A percentile compares a stretch with the other conserved stretches of the same genome.
phyloP scores from a whole-genome alignment of 352 stramenopile genomes.

The Phytopythium litorale region DNA sequence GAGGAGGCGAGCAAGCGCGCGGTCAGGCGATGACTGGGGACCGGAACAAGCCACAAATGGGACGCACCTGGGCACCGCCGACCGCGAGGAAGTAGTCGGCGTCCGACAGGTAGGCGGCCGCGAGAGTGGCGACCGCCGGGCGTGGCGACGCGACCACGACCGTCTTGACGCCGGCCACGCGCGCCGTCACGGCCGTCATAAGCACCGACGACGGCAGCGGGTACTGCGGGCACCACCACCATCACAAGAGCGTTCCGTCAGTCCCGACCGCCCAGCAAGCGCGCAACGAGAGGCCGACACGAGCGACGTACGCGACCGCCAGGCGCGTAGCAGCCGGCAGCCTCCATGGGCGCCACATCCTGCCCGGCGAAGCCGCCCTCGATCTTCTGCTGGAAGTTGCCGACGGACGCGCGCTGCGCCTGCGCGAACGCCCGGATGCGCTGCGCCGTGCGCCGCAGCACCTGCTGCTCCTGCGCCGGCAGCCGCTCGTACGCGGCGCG shows the following conservation, averaged over 20 bases:
- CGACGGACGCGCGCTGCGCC: slow-evolving; percentile 89
- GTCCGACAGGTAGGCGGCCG: slow-evolving; percentile 91
- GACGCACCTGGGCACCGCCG: slow-evolving; percentile 53
- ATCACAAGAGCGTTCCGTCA: background rate
- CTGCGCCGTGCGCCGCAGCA: slow-evolving; percentile 87
- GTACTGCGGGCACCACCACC: slow-evolving; percentile 52
- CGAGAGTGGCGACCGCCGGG: slow-evolving; percentile 91
- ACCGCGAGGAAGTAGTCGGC: slow-evolving; percentile 87
- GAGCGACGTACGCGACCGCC: slow-evolving; percentile 78
- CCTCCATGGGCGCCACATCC: slow-evolving; percentile 73
- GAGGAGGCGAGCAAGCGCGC: background rate
- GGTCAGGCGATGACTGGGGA: background rate
- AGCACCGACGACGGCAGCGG: slow-evolving; percentile 96
- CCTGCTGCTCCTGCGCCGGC: slow-evolving; percentile 50
- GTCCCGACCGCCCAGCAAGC: background rate
- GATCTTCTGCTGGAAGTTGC: slow-evolving; percentile 93
- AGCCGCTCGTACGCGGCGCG: slow-evolving; percentile 85
- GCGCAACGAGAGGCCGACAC: slow-evolving; percentile 3
- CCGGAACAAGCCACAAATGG: background rate
- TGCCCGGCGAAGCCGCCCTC: slow-evolving; percentile 95
- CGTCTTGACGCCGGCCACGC: slow-evolving; percentile 91
- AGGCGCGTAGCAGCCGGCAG: slow-evolving; percentile 96
- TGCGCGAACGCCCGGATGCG: slow-evolving; percentile 93
- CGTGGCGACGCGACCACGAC: slow-evolving; percentile 95
- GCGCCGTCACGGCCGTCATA: slow-evolving; percentile 96